Percentiles rank a stretch among this genome's conserved stretches.
Conservation (phyloP, 2,329 filamentous ascomycete genomes). For the Pseudogymnoascus sp. region DNA sequence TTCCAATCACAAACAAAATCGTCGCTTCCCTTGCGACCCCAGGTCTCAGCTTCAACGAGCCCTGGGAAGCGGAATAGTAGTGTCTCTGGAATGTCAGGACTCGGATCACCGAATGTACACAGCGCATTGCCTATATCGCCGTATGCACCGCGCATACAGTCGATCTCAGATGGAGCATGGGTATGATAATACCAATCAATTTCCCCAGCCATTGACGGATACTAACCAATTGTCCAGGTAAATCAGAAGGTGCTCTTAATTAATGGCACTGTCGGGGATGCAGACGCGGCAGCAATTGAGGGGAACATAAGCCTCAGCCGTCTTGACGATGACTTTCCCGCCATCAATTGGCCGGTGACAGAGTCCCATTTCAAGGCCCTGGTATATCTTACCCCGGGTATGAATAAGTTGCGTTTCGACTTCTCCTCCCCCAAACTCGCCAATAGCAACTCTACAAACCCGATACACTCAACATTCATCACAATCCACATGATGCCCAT, state of each 20-base stretch:
- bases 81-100: slow-evolving; percentile 56
- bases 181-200: slow-evolving; percentile 44
- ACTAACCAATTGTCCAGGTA: slow-evolving; percentile 50
- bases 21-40: slow-evolving; percentile 29
- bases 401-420: slow-evolving; percentile 82
- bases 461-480: slow-evolving; percentile 70
- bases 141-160: slow-evolving; percentile 74
- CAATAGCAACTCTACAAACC: slow-evolving; percentile 58
- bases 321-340: slow-evolving; percentile 77
- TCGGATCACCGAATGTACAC: slow-evolving; percentile 42
- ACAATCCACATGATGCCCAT: slow-evolving; percentile 82
- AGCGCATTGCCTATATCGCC: slow-evolving; percentile 56
- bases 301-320: slow-evolving; percentile 74
- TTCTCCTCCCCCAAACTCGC: slow-evolving; percentile 78
- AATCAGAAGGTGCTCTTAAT: slow-evolving; percentile 86
- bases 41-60: slow-evolving; percentile 39
- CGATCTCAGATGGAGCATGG: slow-evolving; percentile 76
- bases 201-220: slow-evolving; percentile 6
- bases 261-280: slow-evolving; percentile 73
- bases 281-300: slow-evolving; percentile 60
- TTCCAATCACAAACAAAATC: slow-evolving; percentile 49
- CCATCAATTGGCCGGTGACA: slow-evolving; percentile 78
- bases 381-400: slow-evolving; percentile 82
- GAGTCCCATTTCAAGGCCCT: slow-evolving; percentile 89
- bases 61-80: slow-evolving; percentile 43